These are phyloP conservation scores for Aspergillus transmontanensis DNA, from an alignment of 2,329 filamentous ascomycete genomes.

Conservation along the genomic window DNA sequence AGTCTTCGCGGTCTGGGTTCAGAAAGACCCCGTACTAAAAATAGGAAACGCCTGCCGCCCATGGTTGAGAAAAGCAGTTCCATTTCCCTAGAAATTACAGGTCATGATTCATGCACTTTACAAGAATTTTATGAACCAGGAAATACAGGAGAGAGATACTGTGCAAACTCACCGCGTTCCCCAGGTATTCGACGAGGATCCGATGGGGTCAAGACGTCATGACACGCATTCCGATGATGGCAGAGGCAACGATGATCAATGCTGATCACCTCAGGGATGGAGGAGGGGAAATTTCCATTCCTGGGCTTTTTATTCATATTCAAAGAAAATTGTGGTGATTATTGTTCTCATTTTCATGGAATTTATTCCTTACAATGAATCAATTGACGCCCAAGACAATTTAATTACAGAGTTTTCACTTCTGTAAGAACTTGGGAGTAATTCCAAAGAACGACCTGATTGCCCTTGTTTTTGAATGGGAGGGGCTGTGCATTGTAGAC, in stretches of 20 bases:
- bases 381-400: neutral
- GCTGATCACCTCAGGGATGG: conserved; percentile 12
- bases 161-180: neutral
- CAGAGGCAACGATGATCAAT: neutral
- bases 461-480: neutral
- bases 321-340: neutral
- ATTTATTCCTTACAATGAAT: neutral
- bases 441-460: neutral
- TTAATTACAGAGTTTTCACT: no score
- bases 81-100: neutral
- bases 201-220: conserved; percentile 9
- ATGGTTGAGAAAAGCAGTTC: conserved; percentile 4
- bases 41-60: conserved; percentile 11
- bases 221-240: conserved; percentile 9
- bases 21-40: conserved; percentile 12
- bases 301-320: neutral
- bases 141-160: neutral
- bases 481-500: neutral
- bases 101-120: neutral
- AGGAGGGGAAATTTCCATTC: neutral
- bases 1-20: conserved; percentile 3
- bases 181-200: neutral
- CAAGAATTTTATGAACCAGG: neutral
- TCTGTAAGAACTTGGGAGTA: no score
- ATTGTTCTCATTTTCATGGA: neutral